Evolutionary conservation across 768 basidiomycete genomes (phyloP).

Genomic region (Pleurotus cornucopiae): DNA sequence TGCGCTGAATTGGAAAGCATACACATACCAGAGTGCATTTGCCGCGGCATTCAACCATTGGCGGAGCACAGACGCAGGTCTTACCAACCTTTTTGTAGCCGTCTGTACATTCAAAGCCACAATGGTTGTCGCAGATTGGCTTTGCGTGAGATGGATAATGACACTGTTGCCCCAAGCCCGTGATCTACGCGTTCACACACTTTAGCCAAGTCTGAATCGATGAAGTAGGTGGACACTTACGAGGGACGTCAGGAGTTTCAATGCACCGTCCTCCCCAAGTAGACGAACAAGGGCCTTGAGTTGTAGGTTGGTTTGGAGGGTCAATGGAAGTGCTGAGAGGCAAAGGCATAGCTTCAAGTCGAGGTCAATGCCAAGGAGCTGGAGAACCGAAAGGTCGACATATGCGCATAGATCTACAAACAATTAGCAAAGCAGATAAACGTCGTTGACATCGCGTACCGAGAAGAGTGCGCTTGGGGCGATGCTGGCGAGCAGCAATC

Average conservation of each 20-base stretch:
- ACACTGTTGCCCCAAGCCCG: conserved; percentile 3
- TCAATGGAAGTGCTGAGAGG: conserved; percentile 9
- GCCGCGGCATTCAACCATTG: conserved; percentile 4
- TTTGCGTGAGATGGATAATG: conserved; percentile 10
- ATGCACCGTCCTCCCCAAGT: neutral
- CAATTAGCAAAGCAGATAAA: neutral
- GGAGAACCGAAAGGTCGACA: conserved; percentile 2
- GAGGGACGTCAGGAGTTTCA: conserved; percentile 2
- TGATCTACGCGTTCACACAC: neutral
- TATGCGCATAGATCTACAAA: conserved; percentile 11
- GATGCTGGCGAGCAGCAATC: conserved; percentile 9
- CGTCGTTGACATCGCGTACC: neutral
- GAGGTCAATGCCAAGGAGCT: conserved; percentile 5
- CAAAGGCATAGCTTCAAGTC: conserved; percentile 12
- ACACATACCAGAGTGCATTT: conserved; percentile 1
- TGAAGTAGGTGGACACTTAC: neutral
- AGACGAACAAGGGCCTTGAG: neutral
- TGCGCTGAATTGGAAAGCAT: neutral
- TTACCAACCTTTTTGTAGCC: conserved; percentile 12
- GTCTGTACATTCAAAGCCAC: conserved; percentile 11
- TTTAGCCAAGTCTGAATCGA: no score
- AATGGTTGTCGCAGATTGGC: conserved; percentile 7
- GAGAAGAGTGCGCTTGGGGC: conserved; percentile 5
- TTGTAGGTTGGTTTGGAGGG: conserved; percentile 3
- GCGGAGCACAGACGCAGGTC: conserved; percentile 1